phyloP scores from a whole-genome alignment of 1,284 basidiomycete species.

The Naganishia liquefaciens region DNA sequence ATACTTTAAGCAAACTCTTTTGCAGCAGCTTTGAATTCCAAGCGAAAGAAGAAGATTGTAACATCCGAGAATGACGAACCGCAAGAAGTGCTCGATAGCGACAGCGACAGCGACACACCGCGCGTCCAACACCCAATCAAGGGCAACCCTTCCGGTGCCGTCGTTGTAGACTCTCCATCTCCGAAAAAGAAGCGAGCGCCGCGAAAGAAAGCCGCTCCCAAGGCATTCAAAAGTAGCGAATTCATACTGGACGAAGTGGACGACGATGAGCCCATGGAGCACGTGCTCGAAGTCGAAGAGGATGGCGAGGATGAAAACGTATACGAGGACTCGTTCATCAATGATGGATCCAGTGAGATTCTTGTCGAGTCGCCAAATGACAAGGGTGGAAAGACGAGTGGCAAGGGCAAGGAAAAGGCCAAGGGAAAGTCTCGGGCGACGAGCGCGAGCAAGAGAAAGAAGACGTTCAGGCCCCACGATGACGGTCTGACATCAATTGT shows the following conservation, averaged over 20 bases:
- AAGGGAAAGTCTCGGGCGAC: conserved; percentile 1
- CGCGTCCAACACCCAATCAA: neutral
- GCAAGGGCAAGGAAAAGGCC: conserved; percentile 13
- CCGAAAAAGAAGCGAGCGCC: conserved; percentile 24
- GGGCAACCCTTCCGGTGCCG: neutral
- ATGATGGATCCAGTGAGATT: conserved; percentile 17
- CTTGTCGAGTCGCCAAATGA: neutral
- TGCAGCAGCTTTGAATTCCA: conserved; percentile 12
- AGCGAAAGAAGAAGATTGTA: conserved; percentile 9
- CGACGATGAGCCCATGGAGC: conserved; percentile 4
- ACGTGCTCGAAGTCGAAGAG: conserved; percentile 1
- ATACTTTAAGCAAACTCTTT: neutral
- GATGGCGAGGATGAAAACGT: conserved; percentile 7
- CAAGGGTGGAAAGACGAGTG: neutral
- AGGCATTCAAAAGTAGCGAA: conserved; percentile 10
- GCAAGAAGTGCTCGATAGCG: conserved; percentile 18
- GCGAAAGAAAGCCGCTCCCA: neutral
- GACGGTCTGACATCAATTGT: neutral
- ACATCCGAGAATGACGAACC: conserved; percentile 7
- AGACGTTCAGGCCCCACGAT: neutral
- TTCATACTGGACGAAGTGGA: conserved; percentile 22
- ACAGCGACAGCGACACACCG: conserved; percentile 10
- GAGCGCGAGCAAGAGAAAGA: conserved; percentile 9
- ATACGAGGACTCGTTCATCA: conserved; percentile 27
- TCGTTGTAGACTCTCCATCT: conserved; percentile 24